A percentile compares a stretch with the other conserved stretches of the same genome.
Conservation (phyloP, 768 basidiomycete genomes). For the Trametes punicea region DNA sequence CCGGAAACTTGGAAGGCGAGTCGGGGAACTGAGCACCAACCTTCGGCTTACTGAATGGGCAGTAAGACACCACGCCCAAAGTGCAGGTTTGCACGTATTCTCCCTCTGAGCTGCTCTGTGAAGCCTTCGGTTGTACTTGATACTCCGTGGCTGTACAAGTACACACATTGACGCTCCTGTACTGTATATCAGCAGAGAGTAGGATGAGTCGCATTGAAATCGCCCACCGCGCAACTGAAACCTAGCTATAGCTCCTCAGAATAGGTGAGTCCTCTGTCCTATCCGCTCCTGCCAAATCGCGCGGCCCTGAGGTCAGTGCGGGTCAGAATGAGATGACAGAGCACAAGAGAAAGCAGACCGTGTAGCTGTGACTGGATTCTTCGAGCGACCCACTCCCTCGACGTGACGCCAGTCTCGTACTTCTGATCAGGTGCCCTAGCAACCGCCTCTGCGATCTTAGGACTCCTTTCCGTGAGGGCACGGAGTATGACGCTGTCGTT, state of each 20-base stretch:
- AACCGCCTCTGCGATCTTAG: constrained; percentile 45
- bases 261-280: constrained; percentile 22
- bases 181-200: no score
- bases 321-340: no score
- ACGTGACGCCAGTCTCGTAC: constrained; percentile 35
- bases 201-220: no score
- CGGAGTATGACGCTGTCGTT: constrained; percentile 49
- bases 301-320: constrained; percentile 15
- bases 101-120: no score
- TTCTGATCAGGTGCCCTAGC: constrained; percentile 32
- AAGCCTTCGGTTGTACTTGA: not conserved
- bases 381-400: constrained; percentile 40
- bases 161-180: no score
- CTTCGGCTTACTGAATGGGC: not conserved
- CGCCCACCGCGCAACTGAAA: no score
- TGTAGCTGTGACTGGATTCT: constrained; percentile 28
- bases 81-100: no score
- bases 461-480: constrained; percentile 50
- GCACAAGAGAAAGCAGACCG: no score
- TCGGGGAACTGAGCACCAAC: constrained; percentile 15
- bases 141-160: not conserved
- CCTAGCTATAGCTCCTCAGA: not conserved
- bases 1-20: constrained; percentile 15
- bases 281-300: constrained; percentile 25
- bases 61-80: no score